Percentiles rank a stretch among this genome's conserved stretches.
phyloP scores from a whole-genome alignment of 73 alveolate genomes.

The Symbiodinium pilosum region DNA sequence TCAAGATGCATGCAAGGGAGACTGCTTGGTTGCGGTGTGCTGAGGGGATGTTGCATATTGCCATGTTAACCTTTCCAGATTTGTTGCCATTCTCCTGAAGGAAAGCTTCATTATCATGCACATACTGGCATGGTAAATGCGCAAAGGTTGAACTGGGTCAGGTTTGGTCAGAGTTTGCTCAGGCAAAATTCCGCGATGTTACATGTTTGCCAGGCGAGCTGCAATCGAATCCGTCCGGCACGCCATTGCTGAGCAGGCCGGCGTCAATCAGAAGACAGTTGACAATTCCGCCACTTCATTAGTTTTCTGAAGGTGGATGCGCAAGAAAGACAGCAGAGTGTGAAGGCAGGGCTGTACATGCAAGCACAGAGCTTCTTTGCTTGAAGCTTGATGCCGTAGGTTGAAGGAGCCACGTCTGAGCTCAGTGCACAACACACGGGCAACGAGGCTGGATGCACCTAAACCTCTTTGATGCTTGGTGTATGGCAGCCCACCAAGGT shows the following conservation, averaged over 20 bases:
- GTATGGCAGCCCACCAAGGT: background rate
- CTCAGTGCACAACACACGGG: background rate
- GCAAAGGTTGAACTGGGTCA: too few relatives aligned
- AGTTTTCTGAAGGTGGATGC: background rate
- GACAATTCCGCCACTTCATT: background rate
- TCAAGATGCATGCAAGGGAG: background rate
- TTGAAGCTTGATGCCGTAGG: background rate
- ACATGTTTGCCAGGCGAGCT: background rate
- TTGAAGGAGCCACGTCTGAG: background rate
- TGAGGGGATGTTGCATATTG: background rate
- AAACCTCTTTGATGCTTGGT: too few relatives aligned
- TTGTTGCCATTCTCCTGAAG: too few relatives aligned
- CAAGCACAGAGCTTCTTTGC: background rate
- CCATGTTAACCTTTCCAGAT: background rate
- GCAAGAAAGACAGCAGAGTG: background rate
- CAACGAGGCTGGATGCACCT: background rate
- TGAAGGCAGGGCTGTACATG: background rate
- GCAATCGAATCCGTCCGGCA: slow-evolving; percentile 51
- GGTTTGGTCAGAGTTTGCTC: too few relatives aligned
- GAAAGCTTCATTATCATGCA: too few relatives aligned
- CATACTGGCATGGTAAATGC: too few relatives aligned
- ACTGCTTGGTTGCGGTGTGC: too few relatives aligned
- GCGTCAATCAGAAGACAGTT: background rate
- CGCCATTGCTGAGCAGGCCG: slow-evolving; percentile 37
- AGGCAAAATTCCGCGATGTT: too few relatives aligned